Percentiles rank a stretch among this genome's conserved stretches.
These are phyloP conservation scores for Andrographis paniculata DNA, from an alignment of 305 asterid genomes.

Conservation along the genomic window DNA sequence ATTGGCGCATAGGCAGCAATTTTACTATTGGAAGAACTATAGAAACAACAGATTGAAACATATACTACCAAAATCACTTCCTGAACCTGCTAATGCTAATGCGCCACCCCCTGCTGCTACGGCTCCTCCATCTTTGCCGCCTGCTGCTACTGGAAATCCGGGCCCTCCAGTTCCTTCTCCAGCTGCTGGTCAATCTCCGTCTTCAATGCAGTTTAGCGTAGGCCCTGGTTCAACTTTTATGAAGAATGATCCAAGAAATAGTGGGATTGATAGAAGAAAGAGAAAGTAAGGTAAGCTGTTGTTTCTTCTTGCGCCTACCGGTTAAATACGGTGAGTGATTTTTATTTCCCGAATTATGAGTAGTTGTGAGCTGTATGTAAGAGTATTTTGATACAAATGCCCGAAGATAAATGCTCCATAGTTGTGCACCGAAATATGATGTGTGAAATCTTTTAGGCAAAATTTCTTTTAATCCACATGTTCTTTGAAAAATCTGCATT, in stretches of 20 bases:
- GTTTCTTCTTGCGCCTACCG: too few species aligned
- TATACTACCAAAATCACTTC: conserved; percentile 79
- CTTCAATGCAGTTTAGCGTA: conserved; percentile 48
- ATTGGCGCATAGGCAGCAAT: conserved; percentile 92
- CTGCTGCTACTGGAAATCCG: conserved; percentile 27
- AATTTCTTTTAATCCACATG: too few species aligned
- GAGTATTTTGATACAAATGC: too few species aligned
- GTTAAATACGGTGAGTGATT: too few species aligned
- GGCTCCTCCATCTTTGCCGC: conserved; percentile 43
- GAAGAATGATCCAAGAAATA: conserved; percentile 59
- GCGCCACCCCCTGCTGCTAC: conserved; percentile 37
- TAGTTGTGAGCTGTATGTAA: too few species aligned
- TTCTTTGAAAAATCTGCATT: too few species aligned
- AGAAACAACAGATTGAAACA: conserved; percentile 90
- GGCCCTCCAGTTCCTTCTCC: conserved; percentile 40
- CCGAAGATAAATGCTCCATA: too few species aligned
- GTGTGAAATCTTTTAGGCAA: too few species aligned
- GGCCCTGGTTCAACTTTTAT: conserved; percentile 48
- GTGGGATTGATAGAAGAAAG: conserved; percentile 60
- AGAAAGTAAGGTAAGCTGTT: too few species aligned
- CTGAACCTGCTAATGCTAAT: conserved; percentile 45
- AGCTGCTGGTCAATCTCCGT: conserved; percentile 45
- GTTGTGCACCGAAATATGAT: too few species aligned
- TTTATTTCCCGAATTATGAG: too few species aligned
- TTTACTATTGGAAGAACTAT: conserved; percentile 86